Base-by-base conservation (phyloP, 2,329 filamentous ascomycete genomes). In the Aspergillus fischeri region DNA sequence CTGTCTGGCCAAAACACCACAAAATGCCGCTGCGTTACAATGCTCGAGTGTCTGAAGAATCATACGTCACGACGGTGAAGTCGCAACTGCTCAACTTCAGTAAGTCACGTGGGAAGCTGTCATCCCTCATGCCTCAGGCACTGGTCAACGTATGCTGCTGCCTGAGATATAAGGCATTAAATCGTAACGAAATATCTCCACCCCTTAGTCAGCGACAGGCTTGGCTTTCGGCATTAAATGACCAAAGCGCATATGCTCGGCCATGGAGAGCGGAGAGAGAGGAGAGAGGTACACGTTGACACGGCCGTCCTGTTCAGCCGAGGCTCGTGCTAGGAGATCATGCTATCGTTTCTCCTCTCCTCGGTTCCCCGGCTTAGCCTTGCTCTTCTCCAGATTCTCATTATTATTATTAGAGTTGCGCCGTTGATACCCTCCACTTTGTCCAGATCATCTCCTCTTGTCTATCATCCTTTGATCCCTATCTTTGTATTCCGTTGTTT, bases 401-500 rank as follows among this genome's bases (percentile, higher is more conserved):
- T 49, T 32, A 17, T 53, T 38, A 49, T 49, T 47, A 48, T 21
- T 51, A 35, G 49, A 51, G 20, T 44, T 49, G 25, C 29, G 28
- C 17, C 55, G 49, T 38, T 44, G 24, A 35, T n/a, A 24, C 14
- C 24, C 44, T 47, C 44, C 44, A 25, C 44, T 14, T 27, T 47
- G 11, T 47, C 44, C 44, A 47, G 44, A 24, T 27, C 44, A 47
- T 47, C 21, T 53, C 54, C 24, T 47, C 42, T 58, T 55, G 48
- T 55, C 48, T 52, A 49, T 55, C 51, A 55, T 53, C 53, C 45
- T 55, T 55, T 32, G 49, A 56, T 54, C 47, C 48, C 21, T 49
- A 42, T 41, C 17, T 55, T 35, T 50, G 24, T 47, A 47, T 44
- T 11, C 41, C 20, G 20, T 44, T 21, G n/a, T 44, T 24, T 44